Percentiles rank a stretch among this genome's conserved stretches.
Conservation (phyloP, 1,139 yeast species). For the Candida sp. region DNA sequence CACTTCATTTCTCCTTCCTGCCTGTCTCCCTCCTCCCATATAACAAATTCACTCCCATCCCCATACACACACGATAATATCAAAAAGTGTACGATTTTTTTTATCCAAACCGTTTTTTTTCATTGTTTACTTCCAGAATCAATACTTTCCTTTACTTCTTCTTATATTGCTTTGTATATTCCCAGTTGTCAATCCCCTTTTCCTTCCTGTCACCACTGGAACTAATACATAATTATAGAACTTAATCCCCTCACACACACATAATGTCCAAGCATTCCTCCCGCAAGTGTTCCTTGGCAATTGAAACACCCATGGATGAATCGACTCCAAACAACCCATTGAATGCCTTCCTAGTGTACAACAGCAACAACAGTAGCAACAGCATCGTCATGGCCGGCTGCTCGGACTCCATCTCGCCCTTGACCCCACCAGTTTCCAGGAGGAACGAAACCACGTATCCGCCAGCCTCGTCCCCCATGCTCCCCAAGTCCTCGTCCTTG, state of each 20-base stretch:
- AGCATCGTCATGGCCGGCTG: neutral
- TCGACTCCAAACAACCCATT: constrained; percentile 23
- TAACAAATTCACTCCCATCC: no score
- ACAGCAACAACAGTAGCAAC: neutral
- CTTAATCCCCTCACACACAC: neutral
- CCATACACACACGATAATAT: neutral
- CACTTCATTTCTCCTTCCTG: no score
- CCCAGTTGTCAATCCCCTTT: neutral
- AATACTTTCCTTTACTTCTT: neutral
- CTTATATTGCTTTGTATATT: neutral
- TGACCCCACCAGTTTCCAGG: constrained; percentile 2
- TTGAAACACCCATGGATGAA: constrained; percentile 19
- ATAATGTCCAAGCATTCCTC: constrained; percentile 6
- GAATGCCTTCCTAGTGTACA: constrained; percentile 29
- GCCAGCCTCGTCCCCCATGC: neutral
- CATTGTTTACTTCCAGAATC: neutral
- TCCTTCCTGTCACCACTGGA: neutral
- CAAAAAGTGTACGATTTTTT: neutral
- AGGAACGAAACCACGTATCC: neutral
- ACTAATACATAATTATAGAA: neutral
- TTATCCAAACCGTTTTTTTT: neutral
- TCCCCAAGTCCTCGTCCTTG: constrained; percentile 9
- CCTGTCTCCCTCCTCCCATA: no score
- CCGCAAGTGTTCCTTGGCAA: constrained; percentile 24
- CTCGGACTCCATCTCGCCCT: neutral